phyloP scores from a whole-genome alignment of 306 rosid species.

The Castanopsis chinensis region DNA sequence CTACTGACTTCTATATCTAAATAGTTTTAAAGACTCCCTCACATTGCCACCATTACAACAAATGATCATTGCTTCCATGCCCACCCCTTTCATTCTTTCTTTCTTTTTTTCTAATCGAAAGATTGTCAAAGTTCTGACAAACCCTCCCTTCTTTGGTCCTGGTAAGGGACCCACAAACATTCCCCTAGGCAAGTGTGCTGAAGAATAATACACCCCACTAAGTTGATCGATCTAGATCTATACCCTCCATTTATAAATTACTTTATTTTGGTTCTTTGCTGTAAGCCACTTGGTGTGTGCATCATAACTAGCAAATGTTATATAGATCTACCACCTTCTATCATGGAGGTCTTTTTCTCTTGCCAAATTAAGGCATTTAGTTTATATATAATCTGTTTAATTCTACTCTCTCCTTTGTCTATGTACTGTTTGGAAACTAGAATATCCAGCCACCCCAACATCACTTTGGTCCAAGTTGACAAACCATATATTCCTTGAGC shows the following conservation, averaged over 20 bases:
- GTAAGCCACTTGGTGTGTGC: constrained; percentile 36
- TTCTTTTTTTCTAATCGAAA: constrained; percentile 19
- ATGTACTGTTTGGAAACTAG: not conserved
- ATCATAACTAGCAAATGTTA: constrained; percentile 7
- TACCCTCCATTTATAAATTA: constrained; percentile 1
- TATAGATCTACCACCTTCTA: not conserved
- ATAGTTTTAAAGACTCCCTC: constrained; percentile 27
- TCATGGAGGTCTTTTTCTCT: constrained; percentile 23
- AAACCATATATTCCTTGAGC: constrained; percentile 17
- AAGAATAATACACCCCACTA: constrained; percentile 56
- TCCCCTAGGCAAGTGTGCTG: constrained; percentile 63
- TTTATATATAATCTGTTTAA: not conserved
- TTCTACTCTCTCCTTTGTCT: constrained; percentile 5
- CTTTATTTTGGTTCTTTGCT: constrained; percentile 22
- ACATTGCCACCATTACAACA: constrained; percentile 31
- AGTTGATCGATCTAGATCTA: constrained; percentile 36
- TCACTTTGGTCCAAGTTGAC: constrained; percentile 18
- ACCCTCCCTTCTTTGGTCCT: constrained; percentile 21
- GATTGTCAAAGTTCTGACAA: constrained; percentile 44
- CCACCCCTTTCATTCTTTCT: constrained; percentile 3
- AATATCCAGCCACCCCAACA: constrained; percentile 13
- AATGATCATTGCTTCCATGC: constrained; percentile 45
- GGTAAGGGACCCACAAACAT: constrained; percentile 49
- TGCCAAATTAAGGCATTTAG: constrained; percentile 3
- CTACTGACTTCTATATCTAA: constrained; percentile 17